phyloP scores from a whole-genome alignment of 1,284 basidiomycete genomes.

The Heliocybe sulcata region DNA sequence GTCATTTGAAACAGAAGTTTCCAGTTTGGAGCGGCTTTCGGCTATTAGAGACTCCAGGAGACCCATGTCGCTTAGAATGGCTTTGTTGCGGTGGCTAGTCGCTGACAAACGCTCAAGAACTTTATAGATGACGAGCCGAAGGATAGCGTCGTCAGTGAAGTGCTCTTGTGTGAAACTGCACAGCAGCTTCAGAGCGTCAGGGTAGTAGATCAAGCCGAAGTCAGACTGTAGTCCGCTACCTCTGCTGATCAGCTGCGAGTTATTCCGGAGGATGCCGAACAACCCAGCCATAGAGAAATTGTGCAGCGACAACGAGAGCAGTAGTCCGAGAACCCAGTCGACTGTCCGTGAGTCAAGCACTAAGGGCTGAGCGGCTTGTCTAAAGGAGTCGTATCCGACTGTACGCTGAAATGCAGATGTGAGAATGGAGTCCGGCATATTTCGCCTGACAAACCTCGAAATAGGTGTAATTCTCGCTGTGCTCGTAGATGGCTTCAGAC shows the following conservation, averaged over 20 bases:
- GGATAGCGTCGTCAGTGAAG: slow-evolving; percentile 14
- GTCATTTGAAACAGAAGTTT: slow-evolving; percentile 23
- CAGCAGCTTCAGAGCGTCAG: slow-evolving; percentile 48
- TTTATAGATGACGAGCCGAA: slow-evolving; percentile 48
- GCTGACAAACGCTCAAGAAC: slow-evolving; percentile 54
- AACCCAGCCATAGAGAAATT: slow-evolving; percentile 50
- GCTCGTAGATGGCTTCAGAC: slow-evolving; percentile 53
- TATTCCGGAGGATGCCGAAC: slow-evolving; percentile 34
- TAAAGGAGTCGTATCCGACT: slow-evolving; percentile 59
- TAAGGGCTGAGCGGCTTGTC: slow-evolving; percentile 45
- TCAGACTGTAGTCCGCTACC: slow-evolving; percentile 31
- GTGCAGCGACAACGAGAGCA: slow-evolving; percentile 55
- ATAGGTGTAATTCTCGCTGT: slow-evolving; percentile 50
- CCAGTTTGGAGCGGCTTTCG: slow-evolving; percentile 7
- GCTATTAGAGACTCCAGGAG: slow-evolving; percentile 46
- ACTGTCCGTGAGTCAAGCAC: slow-evolving; percentile 37
- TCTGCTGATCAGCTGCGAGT: slow-evolving; percentile 18
- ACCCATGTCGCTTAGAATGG: slow-evolving; percentile 50
- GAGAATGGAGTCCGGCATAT: background rate
- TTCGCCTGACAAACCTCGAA: slow-evolving; percentile 53
- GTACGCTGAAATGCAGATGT: slow-evolving; percentile 33
- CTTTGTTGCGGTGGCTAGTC: slow-evolving; percentile 60
- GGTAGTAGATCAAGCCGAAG: slow-evolving; percentile 41
- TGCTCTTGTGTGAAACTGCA: slow-evolving; percentile 30
- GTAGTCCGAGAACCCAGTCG: slow-evolving; percentile 50